Evolutionary conservation across 345 rosid species (phyloP), one percentile per base, ranked within the genome.

Genomic region (Firmiana major): DNA sequence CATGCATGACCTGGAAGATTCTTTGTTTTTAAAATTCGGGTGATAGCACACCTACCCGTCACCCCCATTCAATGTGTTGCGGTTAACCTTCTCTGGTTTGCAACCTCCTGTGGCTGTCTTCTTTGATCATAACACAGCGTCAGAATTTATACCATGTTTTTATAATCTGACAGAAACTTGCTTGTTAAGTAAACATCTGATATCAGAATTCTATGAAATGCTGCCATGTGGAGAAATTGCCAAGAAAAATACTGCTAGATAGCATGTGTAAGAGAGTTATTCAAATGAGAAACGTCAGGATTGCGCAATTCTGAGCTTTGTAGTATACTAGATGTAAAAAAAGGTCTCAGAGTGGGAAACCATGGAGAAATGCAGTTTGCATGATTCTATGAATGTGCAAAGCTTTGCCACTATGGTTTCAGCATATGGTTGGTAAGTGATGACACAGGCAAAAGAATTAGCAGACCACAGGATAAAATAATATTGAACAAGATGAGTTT

Each of bases 1-100:
- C 31, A 19, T 57, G 21, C 31, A 71, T 58, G 77, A 57, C 62
- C 76, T 9, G 79, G 63, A 68, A 67, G 82, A 74, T 68, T 79
- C 82, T 58, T 22, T 73, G n/a, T 19, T 40, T 43, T 46, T 6
- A 17, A 74, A 65, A 43, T 24, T 28, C 51, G 16, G 40, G 57
- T 62, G 7, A 10, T 31, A 45, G 22, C 40, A 15, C 38, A 59
- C 76, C 66, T 19, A 68, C 70, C 48, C n/a, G 12, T 71, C 75
- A 48, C 63, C 75, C 75, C 38, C n/a, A 26, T 34, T 70, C 15
- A 22, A 74, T 46, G 68, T 73, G 43, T 28, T 70, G 34, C 62
- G 31, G 51, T 9, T 51, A 53, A 45, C 13, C 24, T n/a, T 28
- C 53, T 2, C 7, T 17, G 17, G 67, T 40, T 54, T 12, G 45